Evolutionary conservation across 768 basidiomycete genomes (phyloP).

Genomic region (Zangia roseola): DNA sequence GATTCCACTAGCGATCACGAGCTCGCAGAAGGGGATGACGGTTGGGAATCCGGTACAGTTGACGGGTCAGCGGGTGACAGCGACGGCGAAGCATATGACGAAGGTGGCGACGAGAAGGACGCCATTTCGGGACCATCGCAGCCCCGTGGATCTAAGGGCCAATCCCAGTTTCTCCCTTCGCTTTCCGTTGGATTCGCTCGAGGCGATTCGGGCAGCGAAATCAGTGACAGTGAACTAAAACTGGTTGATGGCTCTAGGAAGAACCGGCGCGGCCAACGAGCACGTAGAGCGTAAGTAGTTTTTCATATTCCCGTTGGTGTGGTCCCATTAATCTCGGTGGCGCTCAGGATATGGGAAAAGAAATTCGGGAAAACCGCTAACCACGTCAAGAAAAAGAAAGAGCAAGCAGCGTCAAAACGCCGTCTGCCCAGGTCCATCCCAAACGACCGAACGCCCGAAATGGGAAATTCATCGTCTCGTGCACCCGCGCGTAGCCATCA

Average conservation of each 20-base stretch:
- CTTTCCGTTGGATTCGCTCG: conserved; percentile 82
- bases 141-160: conserved; percentile 17
- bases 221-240: conserved; percentile 61
- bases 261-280: conserved; percentile 90
- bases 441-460: conserved; percentile 20
- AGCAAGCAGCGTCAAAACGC: conserved; percentile 17
- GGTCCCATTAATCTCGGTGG: background rate
- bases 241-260: conserved; percentile 61
- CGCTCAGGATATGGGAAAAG: conserved; percentile 91
- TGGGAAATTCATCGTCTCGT: conserved; percentile 4
- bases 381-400: conserved; percentile 70
- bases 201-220: conserved; percentile 78
- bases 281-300: conserved; percentile 83
- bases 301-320: background rate
- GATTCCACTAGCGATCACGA: conserved; percentile 6
- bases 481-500: background rate
- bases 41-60: conserved; percentile 46
- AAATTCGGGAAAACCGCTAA: conserved; percentile 91
- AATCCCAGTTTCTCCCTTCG: conserved; percentile 82
- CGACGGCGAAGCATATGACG: conserved; percentile 32
- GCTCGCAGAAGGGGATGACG: conserved; percentile 20
- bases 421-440: conserved; percentile 11
- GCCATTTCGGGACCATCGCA: conserved; percentile 16
- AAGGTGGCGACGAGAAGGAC: conserved; percentile 23
- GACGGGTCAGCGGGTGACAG: conserved; percentile 27